phyloP scores from a whole-genome alignment of 495 filamentous ascomycete genomes.

The Podospora fimiseda region DNA sequence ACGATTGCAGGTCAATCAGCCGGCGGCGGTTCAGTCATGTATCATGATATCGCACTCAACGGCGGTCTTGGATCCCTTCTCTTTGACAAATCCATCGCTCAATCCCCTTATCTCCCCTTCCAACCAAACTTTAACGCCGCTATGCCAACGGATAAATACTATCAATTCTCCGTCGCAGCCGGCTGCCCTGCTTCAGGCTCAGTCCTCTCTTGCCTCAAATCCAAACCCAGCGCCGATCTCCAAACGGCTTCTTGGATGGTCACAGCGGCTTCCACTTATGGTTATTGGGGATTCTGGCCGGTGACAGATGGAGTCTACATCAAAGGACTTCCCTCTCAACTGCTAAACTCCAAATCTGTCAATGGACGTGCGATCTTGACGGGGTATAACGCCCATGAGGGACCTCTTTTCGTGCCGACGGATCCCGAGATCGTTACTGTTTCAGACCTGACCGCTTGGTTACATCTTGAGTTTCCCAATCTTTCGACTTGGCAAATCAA shows the following conservation, averaged over 20 bases:
- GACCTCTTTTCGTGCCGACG: slow-evolving; percentile 29
- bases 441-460: slow-evolving; percentile 39
- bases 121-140: slow-evolving; percentile 39
- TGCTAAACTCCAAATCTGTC: slow-evolving; percentile 44
- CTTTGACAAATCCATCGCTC: slow-evolving; percentile 23
- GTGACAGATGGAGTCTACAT: slow-evolving; percentile 57
- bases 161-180: slow-evolving; percentile 45
- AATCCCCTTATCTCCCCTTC: slow-evolving; percentile 25
- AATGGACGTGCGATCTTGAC: slow-evolving; percentile 48
- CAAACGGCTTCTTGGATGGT: slow-evolving; percentile 49
- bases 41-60: slow-evolving; percentile 22
- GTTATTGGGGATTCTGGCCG: slow-evolving; percentile 47
- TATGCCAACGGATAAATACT: slow-evolving; percentile 43
- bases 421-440: slow-evolving; percentile 39
- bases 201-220: slow-evolving; percentile 49
- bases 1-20: slow-evolving; percentile 69
- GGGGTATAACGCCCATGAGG: slow-evolving; percentile 52
- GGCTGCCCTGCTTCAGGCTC: slow-evolving; percentile 41
- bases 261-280: slow-evolving; percentile 34
- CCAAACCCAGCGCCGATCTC: slow-evolving; percentile 42
- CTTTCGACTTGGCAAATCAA: slow-evolving; percentile 42
- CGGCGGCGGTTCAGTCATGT: slow-evolving; percentile 48
- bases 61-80: slow-evolving; percentile 21
- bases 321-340: slow-evolving; percentile 43
- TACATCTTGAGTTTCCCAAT: slow-evolving; percentile 41